Percentiles rank a stretch among this genome's conserved stretches.
These are phyloP conservation scores for Aquilaria sinensis DNA, from an alignment of 345 rosid species.

Conservation along the genomic window DNA sequence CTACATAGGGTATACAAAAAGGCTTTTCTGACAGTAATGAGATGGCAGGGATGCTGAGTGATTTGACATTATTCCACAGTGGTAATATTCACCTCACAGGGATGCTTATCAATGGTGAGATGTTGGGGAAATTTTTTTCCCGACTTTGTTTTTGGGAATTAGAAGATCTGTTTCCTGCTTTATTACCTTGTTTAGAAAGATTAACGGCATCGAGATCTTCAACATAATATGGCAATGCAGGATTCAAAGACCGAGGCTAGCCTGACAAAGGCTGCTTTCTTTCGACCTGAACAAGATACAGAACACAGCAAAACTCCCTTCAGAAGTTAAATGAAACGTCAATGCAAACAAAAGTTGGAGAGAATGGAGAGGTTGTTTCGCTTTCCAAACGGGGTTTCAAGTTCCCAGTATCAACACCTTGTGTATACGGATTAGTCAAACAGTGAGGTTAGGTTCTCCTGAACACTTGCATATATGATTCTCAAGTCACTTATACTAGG, in stretches of 20 bases:
- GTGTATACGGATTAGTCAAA: too few relatives aligned
- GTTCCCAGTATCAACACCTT: too few relatives aligned
- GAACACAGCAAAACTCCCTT: too few relatives aligned
- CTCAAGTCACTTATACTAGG: too few relatives aligned
- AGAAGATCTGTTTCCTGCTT: background rate
- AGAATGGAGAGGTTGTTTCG: too few relatives aligned
- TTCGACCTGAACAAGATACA: slow-evolving; percentile 28
- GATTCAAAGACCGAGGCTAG: slow-evolving; percentile 62
- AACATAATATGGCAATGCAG: slow-evolving; percentile 26
- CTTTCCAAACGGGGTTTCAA: too few relatives aligned
- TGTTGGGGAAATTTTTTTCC: background rate
- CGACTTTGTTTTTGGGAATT: slow-evolving; percentile 1
- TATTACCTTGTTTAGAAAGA: background rate
- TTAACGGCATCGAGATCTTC: background rate
- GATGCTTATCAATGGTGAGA: slow-evolving; percentile 4
- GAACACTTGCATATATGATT: too few relatives aligned
- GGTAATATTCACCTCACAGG: slow-evolving; percentile 1
- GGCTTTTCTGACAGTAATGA: background rate
- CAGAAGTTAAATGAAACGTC: too few relatives aligned
- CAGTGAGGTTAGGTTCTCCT: too few relatives aligned
- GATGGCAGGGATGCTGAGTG: slow-evolving; percentile 8
- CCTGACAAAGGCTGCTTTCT: slow-evolving; percentile 47
- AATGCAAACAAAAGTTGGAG: too few relatives aligned
- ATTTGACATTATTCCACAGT: slow-evolving; percentile 1
- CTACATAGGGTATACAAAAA: background rate